Evolutionary conservation across 2,329 filamentous ascomycete genomes (phyloP).

Genomic region (Fusarium newnesense): DNA sequence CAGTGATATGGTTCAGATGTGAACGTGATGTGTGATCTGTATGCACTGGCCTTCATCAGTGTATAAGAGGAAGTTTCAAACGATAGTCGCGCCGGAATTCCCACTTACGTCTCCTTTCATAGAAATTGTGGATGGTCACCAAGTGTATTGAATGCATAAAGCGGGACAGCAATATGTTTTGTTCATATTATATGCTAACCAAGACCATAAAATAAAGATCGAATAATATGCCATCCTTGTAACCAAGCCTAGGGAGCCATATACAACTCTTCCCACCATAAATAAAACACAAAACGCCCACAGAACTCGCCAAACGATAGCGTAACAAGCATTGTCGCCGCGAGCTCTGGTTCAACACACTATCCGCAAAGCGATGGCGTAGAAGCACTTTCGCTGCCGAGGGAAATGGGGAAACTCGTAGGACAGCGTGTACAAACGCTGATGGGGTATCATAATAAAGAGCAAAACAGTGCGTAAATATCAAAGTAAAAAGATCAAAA

Average conservation of each 20-base stretch:
- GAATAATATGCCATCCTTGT: not conserved
- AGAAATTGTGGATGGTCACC: not conserved
- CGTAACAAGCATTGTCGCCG: slow-evolving; percentile 64
- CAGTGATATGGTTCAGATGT: too few species aligned
- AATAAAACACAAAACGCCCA: slow-evolving; percentile 53
- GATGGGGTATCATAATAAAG: slow-evolving; percentile 56
- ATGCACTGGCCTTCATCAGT: not conserved
- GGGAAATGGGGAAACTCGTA: slow-evolving; percentile 50
- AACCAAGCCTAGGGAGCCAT: not conserved
- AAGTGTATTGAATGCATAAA: not conserved
- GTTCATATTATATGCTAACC: slow-evolving; percentile 13
- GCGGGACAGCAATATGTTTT: slow-evolving; percentile 1
- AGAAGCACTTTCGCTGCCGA: slow-evolving; percentile 66
- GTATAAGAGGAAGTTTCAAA: not conserved
- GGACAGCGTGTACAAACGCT: slow-evolving; percentile 58
- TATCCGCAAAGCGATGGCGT: slow-evolving; percentile 64
- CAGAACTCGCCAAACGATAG: slow-evolving; percentile 62
- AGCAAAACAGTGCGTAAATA: slow-evolving; percentile 40
- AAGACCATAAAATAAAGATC: not conserved
- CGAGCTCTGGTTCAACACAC: slow-evolving; percentile 61
- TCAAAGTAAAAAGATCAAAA: slow-evolving; percentile 27
- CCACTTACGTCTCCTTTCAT: not conserved
- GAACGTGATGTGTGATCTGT: not conserved
- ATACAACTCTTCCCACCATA: not conserved
- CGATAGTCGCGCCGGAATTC: not conserved